Evolutionary conservation across 2,329 filamentous ascomycete species (phyloP).

Genomic region (Colletotrichum sublineola): DNA sequence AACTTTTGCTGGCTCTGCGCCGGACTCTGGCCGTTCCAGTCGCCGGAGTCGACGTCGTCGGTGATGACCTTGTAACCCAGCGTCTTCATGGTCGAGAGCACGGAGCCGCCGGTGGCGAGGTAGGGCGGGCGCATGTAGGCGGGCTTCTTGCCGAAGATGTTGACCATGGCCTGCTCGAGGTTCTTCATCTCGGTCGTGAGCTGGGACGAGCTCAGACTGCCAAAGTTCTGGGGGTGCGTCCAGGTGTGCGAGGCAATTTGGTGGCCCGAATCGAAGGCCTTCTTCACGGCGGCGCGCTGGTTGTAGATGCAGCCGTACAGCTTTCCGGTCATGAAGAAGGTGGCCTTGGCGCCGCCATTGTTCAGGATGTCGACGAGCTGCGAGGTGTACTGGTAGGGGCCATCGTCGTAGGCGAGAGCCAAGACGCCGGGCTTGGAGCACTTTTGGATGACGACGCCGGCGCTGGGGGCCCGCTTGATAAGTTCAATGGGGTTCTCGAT

Average conservation of each 20-base stretch:
- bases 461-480: constrained; percentile 56
- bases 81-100: constrained; percentile 56
- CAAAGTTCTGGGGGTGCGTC: constrained; percentile 62
- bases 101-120: constrained; percentile 60
- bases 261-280: constrained; percentile 64
- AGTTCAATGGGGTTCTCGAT: constrained; percentile 54
- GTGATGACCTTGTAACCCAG: constrained; percentile 73
- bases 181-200: constrained; percentile 63
- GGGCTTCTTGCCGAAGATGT: constrained; percentile 63
- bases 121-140: constrained; percentile 65
- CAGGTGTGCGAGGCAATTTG: constrained; percentile 68
- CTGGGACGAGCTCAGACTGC: constrained; percentile 53
- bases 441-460: constrained; percentile 60
- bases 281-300: constrained; percentile 65
- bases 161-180: constrained; percentile 64
- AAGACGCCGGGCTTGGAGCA: constrained; percentile 60
- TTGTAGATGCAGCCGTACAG: constrained; percentile 66
- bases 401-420: constrained; percentile 68
- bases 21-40: constrained; percentile 68
- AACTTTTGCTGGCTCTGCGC: constrained; percentile 67
- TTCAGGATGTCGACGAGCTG: constrained; percentile 65
- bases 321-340: constrained; percentile 67
- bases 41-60: constrained; percentile 71
- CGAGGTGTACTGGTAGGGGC: constrained; percentile 63
- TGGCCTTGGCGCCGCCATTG: constrained; percentile 62